These are phyloP conservation scores for Podospora pseudopauciseta DNA, from an alignment of 495 filamentous ascomycete genomes.

Conservation along the genomic window DNA sequence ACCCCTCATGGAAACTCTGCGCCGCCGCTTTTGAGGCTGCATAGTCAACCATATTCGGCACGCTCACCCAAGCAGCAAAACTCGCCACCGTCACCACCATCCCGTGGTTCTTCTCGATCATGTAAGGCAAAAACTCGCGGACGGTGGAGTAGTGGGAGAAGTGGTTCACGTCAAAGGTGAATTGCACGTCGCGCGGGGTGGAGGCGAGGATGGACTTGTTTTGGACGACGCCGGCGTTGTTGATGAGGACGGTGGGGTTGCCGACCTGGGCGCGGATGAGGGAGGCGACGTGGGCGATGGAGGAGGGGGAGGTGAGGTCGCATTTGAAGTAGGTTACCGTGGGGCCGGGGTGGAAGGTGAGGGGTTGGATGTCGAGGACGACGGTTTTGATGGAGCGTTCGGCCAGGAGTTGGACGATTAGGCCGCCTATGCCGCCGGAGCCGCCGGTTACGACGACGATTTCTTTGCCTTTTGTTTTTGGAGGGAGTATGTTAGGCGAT, in stretches of 20 bases:
- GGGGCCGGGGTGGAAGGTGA: conserved; percentile 51
- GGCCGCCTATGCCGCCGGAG: conserved; percentile 62
- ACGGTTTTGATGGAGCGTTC: conserved; percentile 58
- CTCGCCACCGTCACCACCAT: conserved; percentile 72
- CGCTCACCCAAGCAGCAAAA: conserved; percentile 54
- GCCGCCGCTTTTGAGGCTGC: conserved; percentile 64
- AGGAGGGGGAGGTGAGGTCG: conserved; percentile 56
- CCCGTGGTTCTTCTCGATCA: conserved; percentile 63
- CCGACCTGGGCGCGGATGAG: conserved; percentile 56
- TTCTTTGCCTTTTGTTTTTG: conserved; percentile 36
- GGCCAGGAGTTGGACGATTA: conserved; percentile 58
- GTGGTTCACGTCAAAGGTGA: conserved; percentile 70
- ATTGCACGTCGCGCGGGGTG: conserved; percentile 53
- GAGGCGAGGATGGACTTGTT: conserved; percentile 58
- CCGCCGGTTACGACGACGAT: conserved; percentile 71
- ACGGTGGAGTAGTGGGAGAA: conserved; percentile 63
- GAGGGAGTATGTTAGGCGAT: background rate
- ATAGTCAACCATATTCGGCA: conserved; percentile 68
- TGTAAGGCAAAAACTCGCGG: conserved; percentile 63
- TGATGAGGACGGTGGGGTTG: conserved; percentile 66
- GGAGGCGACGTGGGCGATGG: conserved; percentile 45
- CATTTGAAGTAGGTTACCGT: conserved; percentile 60
- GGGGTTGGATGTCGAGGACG: conserved; percentile 64
- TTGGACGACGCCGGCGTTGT: conserved; percentile 68
- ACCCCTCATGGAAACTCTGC: conserved; percentile 64